Base-by-base conservation (phyloP, 176 grass and related monocot genomes). In the Saccharum spontaneum region DNA sequence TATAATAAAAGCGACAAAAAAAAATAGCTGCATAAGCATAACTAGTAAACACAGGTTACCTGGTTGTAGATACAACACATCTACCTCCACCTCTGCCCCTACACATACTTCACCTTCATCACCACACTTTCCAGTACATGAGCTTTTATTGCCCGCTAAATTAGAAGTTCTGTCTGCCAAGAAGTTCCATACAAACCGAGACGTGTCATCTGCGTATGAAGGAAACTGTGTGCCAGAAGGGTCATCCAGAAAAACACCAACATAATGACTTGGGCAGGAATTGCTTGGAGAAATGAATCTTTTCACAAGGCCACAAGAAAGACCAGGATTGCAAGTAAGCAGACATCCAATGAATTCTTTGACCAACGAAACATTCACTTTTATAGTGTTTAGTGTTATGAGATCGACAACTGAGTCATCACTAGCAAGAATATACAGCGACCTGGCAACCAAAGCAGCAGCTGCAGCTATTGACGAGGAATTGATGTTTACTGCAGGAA, bases 131-230 rank as follows among this genome's bases (percentile, higher is more conserved):
- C 93, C 91, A 55, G 86, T 91, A 83, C 97, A 99, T 7, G 87
- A 92, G 81, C 52, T 92, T 63, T 17, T 82, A 79, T 83, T 89
- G 67, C 63, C 62, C 57, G 69, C 71, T 36, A 43, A 46, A 77
- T 18, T 80, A 82, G 88, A 83, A 60, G 93, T 91, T 85, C 79
- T 87, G 50, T 96, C 90, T 64, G 89, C 93, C 71, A 99, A 76
- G 67, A 96, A 99, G 80, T 96, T 99, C 97, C 97, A 99, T 36
- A 95, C 60, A 88, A 99, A 99, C 46, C 93, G 89, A 62, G 97
- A 91, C n/a, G 86, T 92, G 87, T 99, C 97, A 89, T 92, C 93
- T 59, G 92, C 97, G 73, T 95, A 89, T 43, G 28, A 69, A 41
- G 97, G 93, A 72, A 67, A 81, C 12, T 90, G 87, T 13, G 87